phyloP scores from a whole-genome alignment of 768 basidiomycete genomes.

The Podaxis mareebaensis region DNA sequence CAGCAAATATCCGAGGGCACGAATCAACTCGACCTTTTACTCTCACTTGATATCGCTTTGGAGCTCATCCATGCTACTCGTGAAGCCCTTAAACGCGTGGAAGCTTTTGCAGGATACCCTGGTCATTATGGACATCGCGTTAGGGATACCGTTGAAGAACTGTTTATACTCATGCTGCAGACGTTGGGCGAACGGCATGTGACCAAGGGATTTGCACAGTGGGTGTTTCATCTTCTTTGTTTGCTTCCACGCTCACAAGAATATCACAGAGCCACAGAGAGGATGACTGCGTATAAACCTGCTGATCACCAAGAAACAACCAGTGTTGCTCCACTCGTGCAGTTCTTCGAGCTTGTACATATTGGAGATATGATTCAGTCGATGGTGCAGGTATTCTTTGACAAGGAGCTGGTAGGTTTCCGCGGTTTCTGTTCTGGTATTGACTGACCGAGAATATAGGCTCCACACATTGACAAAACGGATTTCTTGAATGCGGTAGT shows the following conservation, averaged over 20 bases:
- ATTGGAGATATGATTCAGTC: slow-evolving; percentile 96
- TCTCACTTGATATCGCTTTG: slow-evolving; percentile 89
- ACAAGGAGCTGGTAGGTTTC: slow-evolving; percentile 81
- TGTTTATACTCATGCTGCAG: slow-evolving; percentile 83
- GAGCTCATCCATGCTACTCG: slow-evolving; percentile 93
- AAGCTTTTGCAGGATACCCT: slow-evolving; percentile 87
- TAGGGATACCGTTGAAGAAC: slow-evolving; percentile 90
- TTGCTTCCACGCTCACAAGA: slow-evolving; percentile 6
- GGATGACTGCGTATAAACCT: slow-evolving; percentile 90
- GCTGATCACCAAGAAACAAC: slow-evolving; percentile 80
- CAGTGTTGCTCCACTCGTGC: slow-evolving; percentile 88
- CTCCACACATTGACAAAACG: slow-evolving; percentile 85
- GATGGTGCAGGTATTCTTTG: slow-evolving; percentile 98
- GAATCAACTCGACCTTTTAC: slow-evolving; percentile 74
- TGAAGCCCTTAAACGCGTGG: slow-evolving; percentile 87
- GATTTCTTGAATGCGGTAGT: slow-evolving; percentile 94
- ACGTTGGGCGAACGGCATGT: slow-evolving; percentile 80
- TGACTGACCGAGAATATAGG: slow-evolving; percentile 38
- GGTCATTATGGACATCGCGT: slow-evolving; percentile 87
- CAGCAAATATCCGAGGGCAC: slow-evolving; percentile 12
- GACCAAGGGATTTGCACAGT: slow-evolving; percentile 76
- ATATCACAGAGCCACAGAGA: slow-evolving; percentile 70
- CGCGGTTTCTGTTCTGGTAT: neutral
- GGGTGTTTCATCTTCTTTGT: slow-evolving; percentile 32
- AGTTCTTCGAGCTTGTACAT: slow-evolving; percentile 98